These are phyloP conservation scores for Penicillium griseofulvum DNA, from an alignment of 2,329 filamentous ascomycete genomes.

Conservation along the genomic window DNA sequence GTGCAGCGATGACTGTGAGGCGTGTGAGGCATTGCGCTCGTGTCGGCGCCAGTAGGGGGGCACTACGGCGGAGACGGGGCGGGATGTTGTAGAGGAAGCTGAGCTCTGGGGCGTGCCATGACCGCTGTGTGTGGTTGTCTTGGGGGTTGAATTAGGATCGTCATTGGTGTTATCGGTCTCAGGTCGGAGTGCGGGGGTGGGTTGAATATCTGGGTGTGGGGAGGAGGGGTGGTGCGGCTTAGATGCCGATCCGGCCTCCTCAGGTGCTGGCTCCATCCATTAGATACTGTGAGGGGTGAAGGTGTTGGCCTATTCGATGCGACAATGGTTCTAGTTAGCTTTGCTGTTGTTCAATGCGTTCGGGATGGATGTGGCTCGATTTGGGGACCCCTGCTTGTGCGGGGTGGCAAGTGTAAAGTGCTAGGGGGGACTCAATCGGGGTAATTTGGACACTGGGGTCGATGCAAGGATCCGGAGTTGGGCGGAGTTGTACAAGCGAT, in stretches of 20 bases:
- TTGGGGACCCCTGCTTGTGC: background rate
- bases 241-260: slow-evolving; percentile 36
- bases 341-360: background rate
- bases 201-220: slow-evolving; percentile 5
- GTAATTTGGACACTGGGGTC: background rate
- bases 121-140: background rate
- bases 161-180: background rate
- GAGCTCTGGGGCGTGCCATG: slow-evolving; percentile 14
- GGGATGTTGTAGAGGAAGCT: slow-evolving; percentile 11
- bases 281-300: slow-evolving; percentile 23
- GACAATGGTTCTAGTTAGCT: background rate
- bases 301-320: background rate
- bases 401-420: slow-evolving; percentile 6
- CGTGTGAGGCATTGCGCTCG: slow-evolving; percentile 39
- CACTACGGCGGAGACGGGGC: slow-evolving; percentile 33
- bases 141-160: background rate
- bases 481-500: background rate
- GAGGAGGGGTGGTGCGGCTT: slow-evolving; percentile 26
- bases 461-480: background rate
- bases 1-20: slow-evolving; percentile 40
- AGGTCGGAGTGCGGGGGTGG: slow-evolving; percentile 1
- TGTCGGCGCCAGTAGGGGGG: slow-evolving; percentile 49
- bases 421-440: no score
- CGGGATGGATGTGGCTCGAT: background rate
- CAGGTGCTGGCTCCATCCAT: slow-evolving; percentile 45